phyloP scores from a whole-genome alignment of 2,329 filamentous ascomycete species.

The Colletotrichum sidae region DNA sequence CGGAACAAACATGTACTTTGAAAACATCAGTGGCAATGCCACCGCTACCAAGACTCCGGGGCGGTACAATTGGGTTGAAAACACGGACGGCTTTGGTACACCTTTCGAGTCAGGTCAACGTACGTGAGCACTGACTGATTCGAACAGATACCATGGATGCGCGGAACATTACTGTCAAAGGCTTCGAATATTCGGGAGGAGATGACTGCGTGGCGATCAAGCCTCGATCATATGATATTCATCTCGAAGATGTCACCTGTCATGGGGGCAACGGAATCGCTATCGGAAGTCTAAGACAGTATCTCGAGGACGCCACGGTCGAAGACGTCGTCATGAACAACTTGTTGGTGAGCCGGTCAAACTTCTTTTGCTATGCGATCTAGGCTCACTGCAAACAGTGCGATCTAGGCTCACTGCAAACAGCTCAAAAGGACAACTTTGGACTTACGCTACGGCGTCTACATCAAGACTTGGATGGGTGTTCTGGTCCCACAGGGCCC shows the following conservation, averaged over 20 bases:
- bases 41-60: neutral
- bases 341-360: neutral
- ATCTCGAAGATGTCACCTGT: neutral
- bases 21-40: constrained; percentile 7
- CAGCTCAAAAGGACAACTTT: constrained; percentile 1
- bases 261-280: constrained; percentile 1
- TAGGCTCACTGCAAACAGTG: neutral
- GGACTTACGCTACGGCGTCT: constrained; percentile 6
- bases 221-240: constrained; percentile 3
- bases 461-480: constrained; percentile 6
- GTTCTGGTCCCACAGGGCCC: constrained; percentile 7
- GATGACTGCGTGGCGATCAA: constrained; percentile 19
- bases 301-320: constrained; percentile 11
- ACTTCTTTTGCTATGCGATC: no score
- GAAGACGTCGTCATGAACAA: constrained; percentile 8
- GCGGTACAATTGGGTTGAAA: constrained; percentile 1
- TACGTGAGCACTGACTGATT: no score
- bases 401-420: neutral
- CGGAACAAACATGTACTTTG: constrained; percentile 10
- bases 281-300: constrained; percentile 10
- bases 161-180: constrained; percentile 6
- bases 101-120: neutral
- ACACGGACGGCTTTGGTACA: constrained; percentile 9
- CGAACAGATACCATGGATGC: constrained; percentile 11
- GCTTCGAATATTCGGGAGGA: constrained; percentile 12